Evolutionary conservation across 2,329 filamentous ascomycete species (phyloP), one percentile per base, ranked within the genome.

Genomic region (Chaetomium sp.): DNA sequence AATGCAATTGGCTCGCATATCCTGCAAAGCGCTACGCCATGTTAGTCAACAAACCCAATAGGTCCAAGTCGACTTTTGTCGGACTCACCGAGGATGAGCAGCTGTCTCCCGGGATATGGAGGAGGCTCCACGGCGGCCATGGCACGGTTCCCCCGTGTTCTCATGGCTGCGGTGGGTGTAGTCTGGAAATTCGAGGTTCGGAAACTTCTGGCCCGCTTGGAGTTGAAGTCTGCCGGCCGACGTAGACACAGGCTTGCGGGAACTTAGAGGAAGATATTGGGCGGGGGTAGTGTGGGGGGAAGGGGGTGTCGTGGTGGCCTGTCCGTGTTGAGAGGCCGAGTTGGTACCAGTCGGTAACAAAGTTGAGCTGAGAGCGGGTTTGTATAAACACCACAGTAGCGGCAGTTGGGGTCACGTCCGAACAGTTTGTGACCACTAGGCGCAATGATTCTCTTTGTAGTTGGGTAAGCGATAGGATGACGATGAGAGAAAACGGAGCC

Each of bases 1-100:
- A 99, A 98, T 6, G 95, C 95, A 77, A 99, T 98, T 60, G 95
- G 95, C 77, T 99, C 95, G 82, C 93, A 97, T 81, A 99, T 94
- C 74, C 95, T 90, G 79, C 93, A 97, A 74, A 97, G 84, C 54
- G 93, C 93, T 70, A 61, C 29, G 8, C 19, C 50, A 29, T 51
- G 67, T 72, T 65, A 72, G 67, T 42, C 16, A 7, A 42, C n/a
- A n/a, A n/a, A 13, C 10, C 21, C 3, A 19, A 42, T 29, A 3
- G 13, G n/a, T 51, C 16, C 29, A 4, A 4, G 9, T 23, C 9
- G 21, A 1, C 5, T 27, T 4, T 21, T 29, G 5, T 21, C 19
- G 50, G 31, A 74, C 80, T 68, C 78, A 84, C 82, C 82, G 55
- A 84, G 75, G 63, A 85, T 81, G 70, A 84, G 79, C 78, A 85